phyloP scores from a whole-genome alignment of 331 rosid genomes.

The Cydonia oblonga region DNA sequence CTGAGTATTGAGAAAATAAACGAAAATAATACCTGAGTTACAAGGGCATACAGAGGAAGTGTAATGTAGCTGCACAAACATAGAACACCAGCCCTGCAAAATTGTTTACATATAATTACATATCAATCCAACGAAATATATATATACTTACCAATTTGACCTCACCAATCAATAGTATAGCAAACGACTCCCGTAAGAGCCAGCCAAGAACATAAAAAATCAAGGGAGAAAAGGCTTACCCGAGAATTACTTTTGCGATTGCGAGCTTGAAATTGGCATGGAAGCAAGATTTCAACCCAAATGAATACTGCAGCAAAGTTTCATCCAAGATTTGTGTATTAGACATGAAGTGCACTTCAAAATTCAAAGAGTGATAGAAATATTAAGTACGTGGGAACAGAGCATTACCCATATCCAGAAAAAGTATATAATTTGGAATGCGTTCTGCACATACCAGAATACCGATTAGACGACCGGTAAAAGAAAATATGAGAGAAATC shows the following conservation, averaged over 20 bases:
- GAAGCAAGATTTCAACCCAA: slow-evolving; percentile 60
- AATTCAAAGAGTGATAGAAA: background rate
- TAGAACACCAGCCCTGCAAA: slow-evolving; percentile 42
- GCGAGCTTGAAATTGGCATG: slow-evolving; percentile 44
- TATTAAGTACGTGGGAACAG: background rate
- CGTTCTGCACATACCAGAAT: slow-evolving; percentile 52
- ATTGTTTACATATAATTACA: background rate
- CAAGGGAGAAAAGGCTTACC: slow-evolving; percentile 38
- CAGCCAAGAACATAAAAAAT: background rate
- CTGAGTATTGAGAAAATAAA: background rate
- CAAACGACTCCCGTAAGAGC: background rate
- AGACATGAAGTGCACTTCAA: background rate
- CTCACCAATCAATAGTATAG: too few species aligned
- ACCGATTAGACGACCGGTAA: slow-evolving; percentile 11
- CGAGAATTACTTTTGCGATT: slow-evolving; percentile 40
- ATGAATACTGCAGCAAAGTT: slow-evolving; percentile 53
- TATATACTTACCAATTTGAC: background rate
- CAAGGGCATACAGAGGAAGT: slow-evolving; percentile 82
- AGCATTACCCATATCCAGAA: slow-evolving; percentile 70
- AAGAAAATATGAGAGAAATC: background rate
- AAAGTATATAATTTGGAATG: slow-evolving; percentile 71
- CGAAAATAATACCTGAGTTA: slow-evolving; percentile 54
- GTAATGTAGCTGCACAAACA: slow-evolving; percentile 80
- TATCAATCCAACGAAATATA: background rate
- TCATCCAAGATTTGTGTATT: slow-evolving; percentile 1